Base-by-base conservation (phyloP, 306 rosid genomes). In the Prunus kanzakura region DNA sequence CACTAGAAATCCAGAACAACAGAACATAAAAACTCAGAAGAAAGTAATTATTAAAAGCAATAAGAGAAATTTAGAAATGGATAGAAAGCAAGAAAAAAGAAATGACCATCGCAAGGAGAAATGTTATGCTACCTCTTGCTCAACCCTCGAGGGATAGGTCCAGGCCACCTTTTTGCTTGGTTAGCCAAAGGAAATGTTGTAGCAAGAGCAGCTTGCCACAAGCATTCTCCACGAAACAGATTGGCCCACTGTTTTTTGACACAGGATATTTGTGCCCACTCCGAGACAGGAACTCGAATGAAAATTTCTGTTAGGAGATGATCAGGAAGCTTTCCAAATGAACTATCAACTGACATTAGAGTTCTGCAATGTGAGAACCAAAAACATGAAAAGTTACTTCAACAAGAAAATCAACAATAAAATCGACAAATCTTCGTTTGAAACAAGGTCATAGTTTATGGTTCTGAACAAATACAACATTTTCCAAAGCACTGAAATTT, bases 171-270 rank as follows among this genome's bases (percentile, higher is more conserved):
- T 73, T 71, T 77, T 80, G 90, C 76, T 76, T 76, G 77, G 79
- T 69, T 68, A 20, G 80, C 86, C 61, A 63, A 79, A 43, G 98
- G 95, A 75, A 73, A 91, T 67, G 75, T 67, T 56, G 12, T 71
- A 23, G 81, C 30, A 32, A 93, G 80, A 69, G 95, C 93, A 49
- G 96, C 95, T 74, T 81, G 85, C 98, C 98, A 91, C 79, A 91
- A 84, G 74, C 78, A 88, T 50, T 93, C 86, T 16, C 74, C 78
- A 3, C 76, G 82, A 70, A 93, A 84, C 41, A 93, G 75, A 69
- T 60, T 66, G 3, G 96, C 89, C 96, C 97, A 93, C 6, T 91
- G 89, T 65, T 85, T 91, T 43, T 82, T 88, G 16, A 91, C 93
- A 66, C 93, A 86, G 27, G 87, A 68, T 62, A 91, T 72, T 2